These are phyloP conservation scores for Mycena citricolor DNA, from an alignment of 1,284 basidiomycete species.

Conservation along the genomic window DNA sequence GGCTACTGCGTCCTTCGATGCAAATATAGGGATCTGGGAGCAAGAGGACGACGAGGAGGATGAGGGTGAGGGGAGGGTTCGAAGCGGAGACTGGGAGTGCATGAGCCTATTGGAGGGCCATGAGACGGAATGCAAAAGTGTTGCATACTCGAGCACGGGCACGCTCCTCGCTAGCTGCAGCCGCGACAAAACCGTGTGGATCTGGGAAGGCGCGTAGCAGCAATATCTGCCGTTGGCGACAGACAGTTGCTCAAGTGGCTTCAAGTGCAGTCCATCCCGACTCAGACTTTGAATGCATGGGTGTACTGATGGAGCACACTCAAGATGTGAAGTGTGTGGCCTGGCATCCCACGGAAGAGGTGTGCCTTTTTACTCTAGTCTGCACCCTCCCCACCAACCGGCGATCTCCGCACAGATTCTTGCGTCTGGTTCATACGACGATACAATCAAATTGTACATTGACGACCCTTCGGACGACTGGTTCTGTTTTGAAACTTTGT, in stretches of 20 bases:
- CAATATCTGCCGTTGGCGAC: too few relatives aligned
- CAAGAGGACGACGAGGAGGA: conserved; percentile 50
- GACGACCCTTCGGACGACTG: conserved; percentile 97
- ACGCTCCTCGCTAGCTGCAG: conserved; percentile 89
- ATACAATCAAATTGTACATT: conserved; percentile 91
- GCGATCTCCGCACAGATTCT: conserved; percentile 64
- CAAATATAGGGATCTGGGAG: conserved; percentile 92
- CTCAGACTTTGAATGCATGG: conserved; percentile 93
- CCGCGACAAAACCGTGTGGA: conserved; percentile 97
- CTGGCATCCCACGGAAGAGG: conserved; percentile 96
- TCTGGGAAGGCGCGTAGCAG: conserved; percentile 87
- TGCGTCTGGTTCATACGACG: conserved; percentile 96
- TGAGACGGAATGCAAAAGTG: conserved; percentile 96
- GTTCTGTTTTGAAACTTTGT: conserved; percentile 83
- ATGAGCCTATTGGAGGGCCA: conserved; percentile 90
- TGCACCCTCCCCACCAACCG: conserved; percentile 16
- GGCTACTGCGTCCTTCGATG: conserved; percentile 96
- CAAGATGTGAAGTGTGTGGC: conserved; percentile 96
- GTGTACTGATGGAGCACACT: conserved; percentile 95
- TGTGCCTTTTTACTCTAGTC: conserved; percentile 35
- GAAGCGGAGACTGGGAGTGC: conserved; percentile 77
- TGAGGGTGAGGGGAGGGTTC: conserved; percentile 49
- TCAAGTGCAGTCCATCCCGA: conserved; percentile 77
- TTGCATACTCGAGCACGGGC: conserved; percentile 82
- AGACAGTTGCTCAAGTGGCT: neutral